These are phyloP conservation scores for Phytophthora fragariaefolia DNA, from an alignment of 352 stramenopile genomes.

Conservation along the genomic window DNA sequence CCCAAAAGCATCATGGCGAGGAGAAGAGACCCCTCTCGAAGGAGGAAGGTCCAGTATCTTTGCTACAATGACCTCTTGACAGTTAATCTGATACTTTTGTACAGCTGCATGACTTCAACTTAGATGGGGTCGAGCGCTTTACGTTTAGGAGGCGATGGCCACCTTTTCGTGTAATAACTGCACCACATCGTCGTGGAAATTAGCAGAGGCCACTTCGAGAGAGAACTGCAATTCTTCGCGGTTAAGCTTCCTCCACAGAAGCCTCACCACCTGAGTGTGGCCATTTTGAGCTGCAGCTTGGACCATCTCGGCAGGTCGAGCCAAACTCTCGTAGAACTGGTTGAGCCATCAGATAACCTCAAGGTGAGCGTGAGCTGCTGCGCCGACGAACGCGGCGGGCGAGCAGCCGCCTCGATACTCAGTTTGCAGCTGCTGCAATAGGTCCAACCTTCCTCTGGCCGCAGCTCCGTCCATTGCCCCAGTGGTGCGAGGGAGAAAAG, in stretches of 20 bases:
- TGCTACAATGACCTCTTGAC: too few relatives aligned
- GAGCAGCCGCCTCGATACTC: constrained; percentile 3
- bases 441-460: constrained; percentile 3
- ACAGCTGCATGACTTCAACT: too few relatives aligned
- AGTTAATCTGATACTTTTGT: too few relatives aligned
- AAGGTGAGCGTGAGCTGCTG: neutral
- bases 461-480: constrained; percentile 3
- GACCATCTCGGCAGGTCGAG: constrained; percentile 13
- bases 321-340: constrained; percentile 7
- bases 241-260: constrained; percentile 4
- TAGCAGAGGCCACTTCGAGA: constrained; percentile 1
- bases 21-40: too few relatives aligned
- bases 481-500: neutral
- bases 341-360: constrained; percentile 4
- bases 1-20: too few relatives aligned
- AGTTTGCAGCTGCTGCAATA: neutral
- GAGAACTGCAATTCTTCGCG: constrained; percentile 4
- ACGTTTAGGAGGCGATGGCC: too few relatives aligned
- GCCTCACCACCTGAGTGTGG: constrained; percentile 5
- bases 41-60: too few relatives aligned
- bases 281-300: constrained; percentile 18
- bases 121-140: too few relatives aligned
- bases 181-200: neutral
- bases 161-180: neutral
- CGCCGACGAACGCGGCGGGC: constrained; percentile 1